phyloP scores from a whole-genome alignment of 208 protist species.

The Trypanosoma brucei region DNA sequence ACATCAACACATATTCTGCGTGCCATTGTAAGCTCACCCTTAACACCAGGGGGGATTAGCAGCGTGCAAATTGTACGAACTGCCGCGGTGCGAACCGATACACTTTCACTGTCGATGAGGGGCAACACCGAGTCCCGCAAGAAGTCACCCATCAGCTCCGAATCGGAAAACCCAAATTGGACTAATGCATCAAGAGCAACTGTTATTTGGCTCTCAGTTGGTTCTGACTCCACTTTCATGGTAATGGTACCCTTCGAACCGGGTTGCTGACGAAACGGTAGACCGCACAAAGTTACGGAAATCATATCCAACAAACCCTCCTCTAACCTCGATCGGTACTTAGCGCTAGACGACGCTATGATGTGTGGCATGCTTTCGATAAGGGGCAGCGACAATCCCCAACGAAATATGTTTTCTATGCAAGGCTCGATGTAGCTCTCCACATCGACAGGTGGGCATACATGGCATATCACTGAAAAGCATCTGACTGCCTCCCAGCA shows the following conservation, averaged over 20 bases:
- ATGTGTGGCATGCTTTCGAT: constrained; percentile 82
- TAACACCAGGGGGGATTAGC: constrained; percentile 66
- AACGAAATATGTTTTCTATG: constrained; percentile 74
- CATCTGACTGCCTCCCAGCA: constrained; percentile 75
- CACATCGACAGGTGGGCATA: constrained; percentile 59
- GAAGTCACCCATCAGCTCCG: constrained; percentile 87
- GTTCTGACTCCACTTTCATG: constrained; percentile 25
- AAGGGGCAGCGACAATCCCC: constrained; percentile 79
- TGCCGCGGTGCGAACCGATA: constrained; percentile 69
- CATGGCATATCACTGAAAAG: constrained; percentile 46
- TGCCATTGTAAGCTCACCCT: constrained; percentile 68
- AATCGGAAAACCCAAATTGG: constrained; percentile 87
- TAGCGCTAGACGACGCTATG: constrained; percentile 46
- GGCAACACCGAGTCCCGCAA: constrained; percentile 82
- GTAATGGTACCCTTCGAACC: constrained; percentile 15
- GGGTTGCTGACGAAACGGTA: constrained; percentile 74
- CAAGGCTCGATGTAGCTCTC: constrained; percentile 69
- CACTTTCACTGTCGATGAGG: constrained; percentile 72
- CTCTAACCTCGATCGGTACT: constrained; percentile 67
- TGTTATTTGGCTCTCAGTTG: constrained; percentile 61
- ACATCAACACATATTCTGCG: constrained; percentile 83
- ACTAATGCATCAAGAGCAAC: constrained; percentile 81
- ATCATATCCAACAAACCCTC: constrained; percentile 85
- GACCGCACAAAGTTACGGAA: constrained; percentile 80
- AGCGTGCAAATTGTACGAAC: constrained; percentile 78